phyloP scores from a whole-genome alignment of 2,329 filamentous ascomycete genomes.

The Septoria petroselini region DNA sequence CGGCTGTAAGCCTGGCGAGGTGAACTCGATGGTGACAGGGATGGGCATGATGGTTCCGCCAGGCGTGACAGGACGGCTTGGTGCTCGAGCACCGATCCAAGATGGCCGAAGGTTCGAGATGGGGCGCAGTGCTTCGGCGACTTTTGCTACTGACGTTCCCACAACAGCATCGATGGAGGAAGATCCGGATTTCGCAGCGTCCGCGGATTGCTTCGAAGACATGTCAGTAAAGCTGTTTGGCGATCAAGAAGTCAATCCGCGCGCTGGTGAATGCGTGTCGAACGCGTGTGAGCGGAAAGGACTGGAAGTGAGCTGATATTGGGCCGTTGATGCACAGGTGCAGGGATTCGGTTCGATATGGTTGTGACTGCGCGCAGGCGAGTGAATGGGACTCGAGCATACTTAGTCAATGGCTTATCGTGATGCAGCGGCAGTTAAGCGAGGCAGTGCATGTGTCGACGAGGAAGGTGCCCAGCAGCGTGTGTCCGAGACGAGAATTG shows the following conservation, averaged over 20 bases:
- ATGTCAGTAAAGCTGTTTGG: slow-evolving; percentile 18
- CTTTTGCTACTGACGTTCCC: slow-evolving; percentile 11
- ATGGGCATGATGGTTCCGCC: slow-evolving; percentile 33
- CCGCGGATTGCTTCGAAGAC: slow-evolving; percentile 18
- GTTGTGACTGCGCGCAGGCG: background rate
- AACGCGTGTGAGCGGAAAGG: background rate
- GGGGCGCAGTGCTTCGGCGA: slow-evolving; percentile 10
- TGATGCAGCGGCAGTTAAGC: slow-evolving; percentile 4
- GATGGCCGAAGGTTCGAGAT: slow-evolving; percentile 23
- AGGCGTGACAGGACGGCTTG: slow-evolving; percentile 18
- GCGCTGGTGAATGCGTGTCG: background rate
- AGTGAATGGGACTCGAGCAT: background rate
- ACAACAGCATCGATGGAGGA: slow-evolving; percentile 21
- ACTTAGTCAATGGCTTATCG: slow-evolving; percentile 10
- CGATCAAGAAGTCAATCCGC: slow-evolving; percentile 2
- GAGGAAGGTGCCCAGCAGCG: background rate
- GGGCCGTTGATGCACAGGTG: background rate
- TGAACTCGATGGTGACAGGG: slow-evolving; percentile 59
- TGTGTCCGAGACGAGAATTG: background rate
- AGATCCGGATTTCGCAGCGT: slow-evolving; percentile 5
- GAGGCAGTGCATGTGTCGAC: background rate
- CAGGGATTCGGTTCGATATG: background rate
- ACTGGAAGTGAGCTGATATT: background rate
- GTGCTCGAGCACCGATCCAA: slow-evolving; percentile 34
- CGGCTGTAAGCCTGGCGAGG: slow-evolving; percentile 57